Evolutionary conservation across 2,329 filamentous ascomycete genomes (phyloP), one percentile per base, ranked within the genome.

Genomic region (Pseudocercospora eumusae): DNA sequence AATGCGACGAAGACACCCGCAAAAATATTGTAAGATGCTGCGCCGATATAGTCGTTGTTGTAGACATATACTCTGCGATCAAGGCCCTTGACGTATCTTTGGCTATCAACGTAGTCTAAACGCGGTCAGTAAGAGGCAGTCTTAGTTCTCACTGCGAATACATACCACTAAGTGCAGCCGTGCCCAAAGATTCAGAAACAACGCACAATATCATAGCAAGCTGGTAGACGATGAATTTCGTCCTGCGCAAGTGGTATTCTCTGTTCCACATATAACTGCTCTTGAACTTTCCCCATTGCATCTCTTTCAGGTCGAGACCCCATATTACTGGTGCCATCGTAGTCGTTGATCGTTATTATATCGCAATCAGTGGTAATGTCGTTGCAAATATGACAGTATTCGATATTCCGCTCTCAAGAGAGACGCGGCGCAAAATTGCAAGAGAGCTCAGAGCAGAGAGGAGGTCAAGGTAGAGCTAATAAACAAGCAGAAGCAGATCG

Each of bases 141-240:
- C 56, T 18, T 33, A 1, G 31, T 9, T 20, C 8, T 42, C 7
- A 9, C 11, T 56, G 31, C 40, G 5, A 56, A 4, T 23, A 66
- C 70, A 45, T 75, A 85, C 83, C 80, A 62, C 81, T 82, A 21
- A 86, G 70, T 2, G 80, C 81, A 2, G 82, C 82, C 0, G 83
- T 86, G 3, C 83, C 84, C 4, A 86, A 74, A 2, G 82, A 83
- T 68, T 86, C 83, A 2, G 82, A 84, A 25, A 82, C 78, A 13
- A 85, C 82, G 65, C 81, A 83, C 63, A 81, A 76, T 55, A 86
- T 84, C 82, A 86, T 82, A 64, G 84, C 83, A 60, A 81, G 75
- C 70, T 86, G 84, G 69, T 86, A 86, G 60, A 86, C 79, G 63
- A 84, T 80, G 77, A 86, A 85, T 68, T 84, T 86, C 8, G 81